A percentile compares a stretch with the other conserved stretches of the same genome.
These are phyloP conservation scores for Leccinum boreale DNA, from an alignment of 768 basidiomycete species.

Conservation along the genomic window DNA sequence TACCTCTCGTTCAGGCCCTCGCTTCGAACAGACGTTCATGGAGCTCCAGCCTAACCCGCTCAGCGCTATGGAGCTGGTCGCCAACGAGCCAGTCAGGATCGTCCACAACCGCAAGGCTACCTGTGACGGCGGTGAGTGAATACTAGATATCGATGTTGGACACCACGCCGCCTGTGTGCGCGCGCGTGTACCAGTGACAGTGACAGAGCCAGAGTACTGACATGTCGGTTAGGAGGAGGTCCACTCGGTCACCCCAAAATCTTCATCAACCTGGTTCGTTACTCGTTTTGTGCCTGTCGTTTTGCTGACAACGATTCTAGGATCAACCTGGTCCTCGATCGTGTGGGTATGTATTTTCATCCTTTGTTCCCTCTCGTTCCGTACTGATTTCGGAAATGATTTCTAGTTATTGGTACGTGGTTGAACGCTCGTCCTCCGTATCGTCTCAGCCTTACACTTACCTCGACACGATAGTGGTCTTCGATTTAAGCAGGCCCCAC, in stretches of 20 bases:
- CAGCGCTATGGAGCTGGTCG: conserved; percentile 89
- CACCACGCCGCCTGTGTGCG: background rate
- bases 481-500: conserved; percentile 82
- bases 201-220: conserved; percentile 11
- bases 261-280: conserved; percentile 87
- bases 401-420: conserved; percentile 47
- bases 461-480: conserved; percentile 58
- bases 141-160: background rate
- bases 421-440: background rate
- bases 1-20: conserved; percentile 55
- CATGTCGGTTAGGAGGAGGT: conserved; percentile 66
- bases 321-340: conserved; percentile 84
- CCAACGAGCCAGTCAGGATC: conserved; percentile 79
- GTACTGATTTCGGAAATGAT: conserved; percentile 10
- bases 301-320: conserved; percentile 35
- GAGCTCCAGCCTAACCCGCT: conserved; percentile 85
- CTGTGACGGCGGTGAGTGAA: conserved; percentile 89
- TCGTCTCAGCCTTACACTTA: background rate
- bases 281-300: background rate
- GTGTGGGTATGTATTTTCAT: conserved; percentile 72
- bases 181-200: background rate
- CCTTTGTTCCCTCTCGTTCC: background rate
- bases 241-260: conserved; percentile 96
- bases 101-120: conserved; percentile 81
- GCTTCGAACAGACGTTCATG: conserved; percentile 91